Conservation (phyloP, 257 asterid species). For the Solanum microdontum region DNA sequence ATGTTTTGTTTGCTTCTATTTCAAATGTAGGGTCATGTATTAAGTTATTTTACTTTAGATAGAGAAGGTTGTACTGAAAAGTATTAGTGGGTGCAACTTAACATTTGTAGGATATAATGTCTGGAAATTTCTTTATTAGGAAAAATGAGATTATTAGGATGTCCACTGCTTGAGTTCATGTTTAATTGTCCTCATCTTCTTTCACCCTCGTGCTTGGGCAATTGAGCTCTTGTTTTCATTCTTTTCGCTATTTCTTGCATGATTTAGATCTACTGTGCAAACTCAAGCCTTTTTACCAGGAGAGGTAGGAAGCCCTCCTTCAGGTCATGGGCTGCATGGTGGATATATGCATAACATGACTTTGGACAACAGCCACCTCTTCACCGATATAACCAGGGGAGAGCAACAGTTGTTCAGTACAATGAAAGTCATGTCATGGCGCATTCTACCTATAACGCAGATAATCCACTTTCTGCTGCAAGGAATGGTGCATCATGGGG, state of each 20-base stretch:
- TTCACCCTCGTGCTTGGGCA: not conserved
- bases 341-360: conserved; percentile 30
- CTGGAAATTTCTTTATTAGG: not conserved
- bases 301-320: conserved; percentile 41
- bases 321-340: conserved; percentile 29
- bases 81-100: not conserved
- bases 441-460: conserved; percentile 27
- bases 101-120: not conserved
- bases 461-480: conserved; percentile 38
- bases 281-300: conserved; percentile 42
- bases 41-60: not conserved
- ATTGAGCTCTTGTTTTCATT: not conserved
- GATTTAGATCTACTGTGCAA: conserved; percentile 46
- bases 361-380: no score
- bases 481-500: conserved; percentile 38
- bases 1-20: not conserved
- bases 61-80: not conserved
- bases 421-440: conserved; percentile 3
- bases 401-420: no score
- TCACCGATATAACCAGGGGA: no score
- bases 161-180: not conserved
- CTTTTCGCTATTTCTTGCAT: not conserved
- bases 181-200: not conserved
- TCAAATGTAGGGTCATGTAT: not conserved
- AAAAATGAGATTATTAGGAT: not conserved